Evolutionary conservation across 495 filamentous ascomycete genomes (phyloP).

Genomic region (Trichoderma gamsii): DNA sequence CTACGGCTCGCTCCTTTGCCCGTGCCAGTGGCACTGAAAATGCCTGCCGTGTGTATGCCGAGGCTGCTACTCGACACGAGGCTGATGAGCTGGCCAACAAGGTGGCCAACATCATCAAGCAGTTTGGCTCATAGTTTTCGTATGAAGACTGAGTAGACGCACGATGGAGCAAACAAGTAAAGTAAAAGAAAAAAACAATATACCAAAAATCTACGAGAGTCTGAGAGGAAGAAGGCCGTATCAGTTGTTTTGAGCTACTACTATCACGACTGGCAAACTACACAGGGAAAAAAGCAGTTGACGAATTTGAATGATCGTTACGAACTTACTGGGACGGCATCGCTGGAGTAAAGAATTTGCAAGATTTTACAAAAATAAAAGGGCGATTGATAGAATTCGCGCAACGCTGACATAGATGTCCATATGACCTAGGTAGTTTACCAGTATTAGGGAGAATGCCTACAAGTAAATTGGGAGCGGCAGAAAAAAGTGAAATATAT

Average conservation of each 20-base stretch:
- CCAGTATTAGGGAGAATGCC: background rate
- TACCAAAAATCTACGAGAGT: background rate
- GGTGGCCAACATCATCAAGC: conserved; percentile 65
- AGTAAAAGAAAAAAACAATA: background rate
- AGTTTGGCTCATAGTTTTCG: conserved; percentile 21
- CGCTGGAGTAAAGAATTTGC: background rate
- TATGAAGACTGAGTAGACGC: background rate
- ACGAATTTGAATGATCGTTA: conserved; percentile 3
- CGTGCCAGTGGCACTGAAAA: conserved; percentile 93
- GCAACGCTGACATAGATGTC: background rate
- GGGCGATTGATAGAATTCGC: conserved; percentile 4
- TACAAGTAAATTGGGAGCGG: too few species aligned
- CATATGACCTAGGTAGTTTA: background rate
- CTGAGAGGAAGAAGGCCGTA: background rate
- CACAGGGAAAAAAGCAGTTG: background rate
- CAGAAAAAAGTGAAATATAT: too few species aligned
- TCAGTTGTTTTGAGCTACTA: background rate
- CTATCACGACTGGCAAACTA: background rate
- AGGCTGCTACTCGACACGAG: conserved; percentile 78
- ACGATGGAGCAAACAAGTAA: background rate
- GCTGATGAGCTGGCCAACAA: conserved; percentile 80
- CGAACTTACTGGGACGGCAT: background rate
- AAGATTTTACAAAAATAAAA: conserved; percentile 1
- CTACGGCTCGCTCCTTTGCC: conserved; percentile 83
- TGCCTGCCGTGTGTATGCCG: conserved; percentile 93